Base-by-base conservation (phyloP, 345 rosid genomes). In the Firmiana major region DNA sequence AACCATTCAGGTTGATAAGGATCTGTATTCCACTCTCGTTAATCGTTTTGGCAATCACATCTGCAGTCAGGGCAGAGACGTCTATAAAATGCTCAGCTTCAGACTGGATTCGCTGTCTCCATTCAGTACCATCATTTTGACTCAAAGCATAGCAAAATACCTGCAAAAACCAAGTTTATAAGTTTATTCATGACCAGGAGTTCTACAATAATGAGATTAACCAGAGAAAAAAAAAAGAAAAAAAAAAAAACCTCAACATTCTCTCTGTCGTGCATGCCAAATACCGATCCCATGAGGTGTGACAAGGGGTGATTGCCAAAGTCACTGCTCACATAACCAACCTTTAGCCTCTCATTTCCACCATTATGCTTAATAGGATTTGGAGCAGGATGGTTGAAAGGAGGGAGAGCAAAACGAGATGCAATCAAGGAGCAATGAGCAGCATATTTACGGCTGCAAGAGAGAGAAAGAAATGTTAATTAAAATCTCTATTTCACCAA, bases 241-340 rank as follows among this genome's bases (percentile, higher is more conserved):
- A 13, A 58, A 19, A 60, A 38, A 80, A 93, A 55, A 64, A 92
- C 99, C 98, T 96, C 97, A 24, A 94, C 83, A 75, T 91, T 89
- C 76, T 88, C 94, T 85, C 82, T 86, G 88, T 91, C 87, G 83
- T 96, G 99, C 97, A 94, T 91, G 78, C 99, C 99, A 85, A 94
- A 96, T 71, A 96, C 94, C 6, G 99, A 96, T 49, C 98, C 99
- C 99, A 96, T 96, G 40, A 96, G 97, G 76, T 96, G 99, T 51
- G 99, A 96, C 85, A 96, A 78, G 6, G 99, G 99, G 63, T 96
- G 99, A 81, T 96, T 96, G 13, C 98, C 98, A 51, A 96, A 96
- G 75, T 96, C 99, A 82, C 99, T 94, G 88, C 99, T 96, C 79
- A 96, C 92, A 43, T 91, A 96, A 70, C 99, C 99, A 83, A 96